Base-by-base conservation (phyloP, 768 basidiomycete species). In the Boletellus ananas region DNA sequence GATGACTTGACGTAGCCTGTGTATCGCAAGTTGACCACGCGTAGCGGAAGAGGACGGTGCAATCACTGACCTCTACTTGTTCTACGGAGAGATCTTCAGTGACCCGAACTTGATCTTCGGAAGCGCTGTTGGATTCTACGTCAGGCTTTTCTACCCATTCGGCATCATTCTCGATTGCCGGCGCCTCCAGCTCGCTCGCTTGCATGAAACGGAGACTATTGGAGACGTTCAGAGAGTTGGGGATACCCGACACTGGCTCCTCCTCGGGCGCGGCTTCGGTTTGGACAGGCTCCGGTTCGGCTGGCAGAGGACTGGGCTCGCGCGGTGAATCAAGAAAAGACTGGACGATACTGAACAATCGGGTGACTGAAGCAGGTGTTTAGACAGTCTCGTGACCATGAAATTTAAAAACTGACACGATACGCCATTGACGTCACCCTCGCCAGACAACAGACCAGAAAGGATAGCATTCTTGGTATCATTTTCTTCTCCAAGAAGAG, bases 201-300 rank as follows among this genome's bases (percentile, higher is more conserved):
- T 89, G 84, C 72, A 92, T 85, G 67, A 91, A 92, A 60, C 79
- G 80, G 76, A 90, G 85, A 67, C 82, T 79, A 48, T 76, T 75
- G 0, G 82, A 72, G 68, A 63, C 57, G 67, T 66, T 58, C 68
- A 60, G 42, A 54, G 58, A 38, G 23, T 63, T 64, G 13, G 79
- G 72, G 38, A 79, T 67, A 48, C 71, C 77, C 43, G 72, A 67
- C 34, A 77, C 72, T 27, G 65, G 55, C 38, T 67, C 66, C 31
- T 54, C 54, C 18, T 50, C 49, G 3, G 55, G 56, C 13, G 65
- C 56, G 23, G 58, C 50, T 34, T 74, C 73, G 2, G 60, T 37
- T 35, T 44, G 34, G 2, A 49, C 54, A 29, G 65, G 55, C 31
- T 64, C 63, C 37, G 65, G 59, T 23, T 68, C 60, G 56, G 58